Base-by-base conservation (phyloP, 129 eudicot species). In the Solidago caesia region DNA sequence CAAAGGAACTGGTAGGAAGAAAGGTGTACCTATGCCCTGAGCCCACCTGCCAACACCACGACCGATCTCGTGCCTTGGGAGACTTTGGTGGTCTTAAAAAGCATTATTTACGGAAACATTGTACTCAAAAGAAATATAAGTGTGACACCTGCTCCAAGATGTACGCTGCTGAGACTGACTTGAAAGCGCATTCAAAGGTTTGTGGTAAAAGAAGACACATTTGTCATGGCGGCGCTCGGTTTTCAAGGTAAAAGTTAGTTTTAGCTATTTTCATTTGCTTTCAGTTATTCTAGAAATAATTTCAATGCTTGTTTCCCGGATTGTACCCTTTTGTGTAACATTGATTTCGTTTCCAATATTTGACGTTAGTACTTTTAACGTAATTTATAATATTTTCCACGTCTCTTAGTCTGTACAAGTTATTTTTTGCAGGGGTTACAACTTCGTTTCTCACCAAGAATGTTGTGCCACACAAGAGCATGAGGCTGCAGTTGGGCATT, bases 11-110 rank as follows among this genome's bases (percentile, higher is more conserved):
- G 9, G 71, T 73, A n/a, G 67, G 52, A 33, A 74, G 78, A 60
- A 70, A 78, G 70, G 85, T 87, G 42, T 87, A 76, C 21, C 58
- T 82, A 33, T 87, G 89, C 56, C 92, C 92, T 8, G 87, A 84
- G 65, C 85, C 89, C 5, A 81, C 73, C 5, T 84, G 87, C 47
- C 51, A 33, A 73, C 85, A 84, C 72, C 89, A 87, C 57, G 64
- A 82, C 39, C 85, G 71, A 12, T 71, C 84, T 66, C 89, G 77
- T 46, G 87, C 89, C 5, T 65, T 87, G 0, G 89, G 92, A 1
- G 92, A 87, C 61, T 85, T 87, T 11, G 89, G 84, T 6, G 89
- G 92, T 26, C 84, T 87, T n/a, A 82, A 80, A 26, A 87, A 87
- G 69, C 92, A 87, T 64, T 84, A 77, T n/a, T 53, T 81, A 59